Evolutionary conservation across 1,284 basidiomycete species (phyloP), one percentile per base, ranked within the genome.

Genomic region (Malassezia nana): DNA sequence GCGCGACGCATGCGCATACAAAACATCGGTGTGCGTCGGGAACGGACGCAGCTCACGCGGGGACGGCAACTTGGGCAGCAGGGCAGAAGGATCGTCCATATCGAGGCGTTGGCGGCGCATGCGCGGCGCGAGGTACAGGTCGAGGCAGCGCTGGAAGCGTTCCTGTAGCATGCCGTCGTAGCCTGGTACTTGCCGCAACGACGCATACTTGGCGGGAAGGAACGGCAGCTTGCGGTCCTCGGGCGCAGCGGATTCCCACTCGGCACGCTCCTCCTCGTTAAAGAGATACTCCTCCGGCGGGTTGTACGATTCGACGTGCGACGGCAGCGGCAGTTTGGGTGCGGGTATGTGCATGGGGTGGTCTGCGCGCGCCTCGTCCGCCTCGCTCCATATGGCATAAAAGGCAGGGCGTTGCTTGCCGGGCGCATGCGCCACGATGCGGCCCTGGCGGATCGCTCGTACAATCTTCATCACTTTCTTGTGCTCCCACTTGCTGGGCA

Each of bases 391-490:
- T 62, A 99, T 86, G 35, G 84, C 80, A 76, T 89, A 94, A 69
- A 89, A 86, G 57, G 83, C 81, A 13, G 84, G 83, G 76, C 86
- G 84, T 44, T 78, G 73, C n/a, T 82, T 80, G 41, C 59, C 62
- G 4, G 89, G 87, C 76, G 90, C 94, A 62, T 86, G 84, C 39
- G 90, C 86, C 5, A 89, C 72, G 64, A 99, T 98, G 30, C 89
- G 84, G 33, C 94, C 94, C 77, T 90, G 84, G 20, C 94, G 84
- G 68, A 98, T 98, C 13, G 92, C 92, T 49, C 91, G 89, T 58
- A 98, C 92, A 64, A 98, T 96, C 82, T 98, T 99, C 90, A 98
- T 95, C 64, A 98, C 83, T 82, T 98, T 98, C 80, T 95, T 85
- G 78, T 96, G 95, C 78, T 98, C 94, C 94, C 94, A 98, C 79